Conservation (phyloP, 1,284 basidiomycete genomes). For the Naganishia sp. region DNA sequence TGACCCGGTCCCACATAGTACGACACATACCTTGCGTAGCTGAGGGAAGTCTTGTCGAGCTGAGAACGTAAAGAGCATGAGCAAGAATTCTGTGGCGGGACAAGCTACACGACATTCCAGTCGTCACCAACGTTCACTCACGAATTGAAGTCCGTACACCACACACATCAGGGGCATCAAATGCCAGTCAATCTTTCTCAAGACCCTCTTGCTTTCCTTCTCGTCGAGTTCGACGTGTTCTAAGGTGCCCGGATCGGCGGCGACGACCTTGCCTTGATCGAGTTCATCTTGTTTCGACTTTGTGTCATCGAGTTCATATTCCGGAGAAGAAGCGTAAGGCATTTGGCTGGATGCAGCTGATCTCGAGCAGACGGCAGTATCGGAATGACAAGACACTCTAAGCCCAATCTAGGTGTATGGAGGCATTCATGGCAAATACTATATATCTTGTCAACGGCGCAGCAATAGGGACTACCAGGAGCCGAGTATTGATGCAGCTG, state of each 20-base stretch:
- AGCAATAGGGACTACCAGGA: too few relatives aligned
- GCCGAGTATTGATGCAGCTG: too few relatives aligned
- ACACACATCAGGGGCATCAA: slow-evolving; percentile 36
- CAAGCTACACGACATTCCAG: too few relatives aligned
- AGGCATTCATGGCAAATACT: too few relatives aligned
- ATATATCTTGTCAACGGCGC: too few relatives aligned
- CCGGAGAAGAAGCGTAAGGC: neutral
- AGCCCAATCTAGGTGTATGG: too few relatives aligned
- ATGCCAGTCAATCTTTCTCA: slow-evolving; percentile 31
- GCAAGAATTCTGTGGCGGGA: neutral
- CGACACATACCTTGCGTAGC: slow-evolving; percentile 39
- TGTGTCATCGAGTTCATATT: slow-evolving; percentile 9
- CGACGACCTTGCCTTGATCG: slow-evolving; percentile 1
- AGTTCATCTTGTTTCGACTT: slow-evolving; percentile 2
- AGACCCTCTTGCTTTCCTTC: slow-evolving; percentile 10
- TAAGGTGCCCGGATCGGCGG: neutral
- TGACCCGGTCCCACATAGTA: neutral
- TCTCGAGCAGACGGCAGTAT: too few relatives aligned
- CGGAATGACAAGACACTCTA: too few relatives aligned
- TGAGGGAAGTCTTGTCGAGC: slow-evolving; percentile 61
- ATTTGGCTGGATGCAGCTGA: too few relatives aligned
- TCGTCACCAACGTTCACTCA: slow-evolving; percentile 20
- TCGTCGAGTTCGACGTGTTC: slow-evolving; percentile 30
- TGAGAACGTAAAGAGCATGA: neutral
- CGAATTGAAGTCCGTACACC: slow-evolving; percentile 42